phyloP scores from a whole-genome alignment of 345 rosid genomes.

The Gossypium thurberi region DNA sequence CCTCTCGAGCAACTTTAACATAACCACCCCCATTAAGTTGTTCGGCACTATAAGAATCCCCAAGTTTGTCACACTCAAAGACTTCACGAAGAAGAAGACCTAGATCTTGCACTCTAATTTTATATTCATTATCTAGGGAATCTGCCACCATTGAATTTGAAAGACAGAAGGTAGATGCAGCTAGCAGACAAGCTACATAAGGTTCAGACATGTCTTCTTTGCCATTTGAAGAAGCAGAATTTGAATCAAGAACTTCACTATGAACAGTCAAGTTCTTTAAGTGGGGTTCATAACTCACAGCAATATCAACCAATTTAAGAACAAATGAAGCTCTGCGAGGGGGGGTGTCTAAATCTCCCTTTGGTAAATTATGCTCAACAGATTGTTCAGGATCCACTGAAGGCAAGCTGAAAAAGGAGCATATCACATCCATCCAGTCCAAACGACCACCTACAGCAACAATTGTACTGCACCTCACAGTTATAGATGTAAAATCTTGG shows the following conservation, averaged over 20 bases:
- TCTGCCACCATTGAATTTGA: slow-evolving; percentile 37
- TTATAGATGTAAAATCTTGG: slow-evolving; percentile 47
- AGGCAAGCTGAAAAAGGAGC: slow-evolving; percentile 58
- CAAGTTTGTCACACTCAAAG: slow-evolving; percentile 37
- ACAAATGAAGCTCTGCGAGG: slow-evolving; percentile 45
- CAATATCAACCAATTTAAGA: slow-evolving; percentile 75
- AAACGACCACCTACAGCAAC: slow-evolving; percentile 87
- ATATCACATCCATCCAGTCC: slow-evolving; percentile 77
- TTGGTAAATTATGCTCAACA: slow-evolving; percentile 25
- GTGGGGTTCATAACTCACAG: slow-evolving; percentile 81
- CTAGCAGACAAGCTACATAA: slow-evolving; percentile 68
- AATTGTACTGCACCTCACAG: slow-evolving; percentile 68
- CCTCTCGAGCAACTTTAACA: slow-evolving; percentile 71
- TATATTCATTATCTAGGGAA: slow-evolving; percentile 41
- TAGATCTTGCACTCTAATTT: slow-evolving; percentile 65
- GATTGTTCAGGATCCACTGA: slow-evolving; percentile 30
- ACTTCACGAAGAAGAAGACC: slow-evolving; percentile 76
- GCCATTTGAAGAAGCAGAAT: slow-evolving; percentile 22
- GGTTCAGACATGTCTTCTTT: slow-evolving; percentile 30
- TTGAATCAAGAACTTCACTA: slow-evolving; percentile 16
- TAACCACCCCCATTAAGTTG: slow-evolving; percentile 63
- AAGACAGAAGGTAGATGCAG: slow-evolving; percentile 73
- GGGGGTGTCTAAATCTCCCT: slow-evolving; percentile 31
- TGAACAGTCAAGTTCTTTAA: slow-evolving; percentile 26
- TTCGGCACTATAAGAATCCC: slow-evolving; percentile 48